Evolutionary conservation across 176 grass and related monocot genomes (phyloP), one percentile per base, ranked within the genome.

Genomic region (Microstegium vimineum): DNA sequence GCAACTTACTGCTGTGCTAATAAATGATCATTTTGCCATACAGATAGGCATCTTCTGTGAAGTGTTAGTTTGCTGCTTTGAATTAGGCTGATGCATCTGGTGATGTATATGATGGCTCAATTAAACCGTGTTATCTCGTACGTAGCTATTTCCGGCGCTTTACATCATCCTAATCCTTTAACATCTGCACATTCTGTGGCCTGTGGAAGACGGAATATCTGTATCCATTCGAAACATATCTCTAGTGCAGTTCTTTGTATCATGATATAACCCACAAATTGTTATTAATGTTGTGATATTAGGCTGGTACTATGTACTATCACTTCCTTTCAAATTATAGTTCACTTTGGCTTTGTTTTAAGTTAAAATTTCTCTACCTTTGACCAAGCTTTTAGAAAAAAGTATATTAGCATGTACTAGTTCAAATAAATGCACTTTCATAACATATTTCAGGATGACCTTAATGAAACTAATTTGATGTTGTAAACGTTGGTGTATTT

Each of bases 251-350:
- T 70, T 87, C 28, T 77, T 56, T 49, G 23, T 70, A 34, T 4
- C 62, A 54, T 20, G 14, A 49, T 43, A 64, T 85, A 43, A 45
- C 25, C 54, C 71, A 18, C 37, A 16, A 45, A 26, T 45, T 77
- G 5, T 26, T 18, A 78, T 56, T 23, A 32, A 71, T 71, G n/a
- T 66, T 86, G 32, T 81, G 71, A 65, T 31, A 22, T 81, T 72
- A 73, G 62, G 37, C 13, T 36, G 28, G n/a, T 25, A 3, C 16
- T 38, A 38, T 59, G 72, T 18, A 2, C 10, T 75, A 52, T 25
- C 54, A 57, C 22, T 57, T 57, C 54, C 22, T 57, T 57, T 8
- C 22, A 23, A 57, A 10, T 23, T n/a, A 10, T 57, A 57, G 54
- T 23, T 57, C 3, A 57, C 22, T 57, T 23, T 57, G 22, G 22